These are phyloP conservation scores for Stephania cephalantha DNA, from an alignment of 164 flowering plant genomes.

Conservation along the genomic window DNA sequence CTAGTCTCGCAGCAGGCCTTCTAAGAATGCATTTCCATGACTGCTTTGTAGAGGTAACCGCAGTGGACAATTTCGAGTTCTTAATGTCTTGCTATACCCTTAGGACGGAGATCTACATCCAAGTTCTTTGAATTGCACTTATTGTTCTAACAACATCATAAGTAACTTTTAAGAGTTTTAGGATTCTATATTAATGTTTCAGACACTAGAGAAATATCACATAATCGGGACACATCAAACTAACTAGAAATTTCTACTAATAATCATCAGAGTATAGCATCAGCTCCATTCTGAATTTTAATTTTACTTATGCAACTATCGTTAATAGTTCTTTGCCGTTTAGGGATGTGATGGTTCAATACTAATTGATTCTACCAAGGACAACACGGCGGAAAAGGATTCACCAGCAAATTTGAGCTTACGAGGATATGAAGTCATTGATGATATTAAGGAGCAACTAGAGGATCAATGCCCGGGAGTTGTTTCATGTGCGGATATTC, in stretches of 20 bases:
- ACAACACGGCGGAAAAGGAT: slow-evolving; percentile 81
- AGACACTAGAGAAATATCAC: background rate
- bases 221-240: background rate
- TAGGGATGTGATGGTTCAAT: slow-evolving; percentile 93
- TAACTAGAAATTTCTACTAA: background rate
- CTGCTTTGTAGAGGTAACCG: slow-evolving; percentile 59
- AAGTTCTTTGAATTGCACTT: background rate
- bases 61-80: background rate
- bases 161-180: background rate
- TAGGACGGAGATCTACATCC: background rate
- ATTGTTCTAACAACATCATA: background rate
- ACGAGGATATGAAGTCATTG: slow-evolving; percentile 70
- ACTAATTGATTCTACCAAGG: slow-evolving; percentile 68
- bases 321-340: background rate
- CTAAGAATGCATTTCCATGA: slow-evolving; percentile 88
- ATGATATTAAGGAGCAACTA: slow-evolving; percentile 46
- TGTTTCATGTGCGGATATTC: slow-evolving; percentile 84
- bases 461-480: slow-evolving; percentile 76
- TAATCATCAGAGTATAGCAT: background rate
- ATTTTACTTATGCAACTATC: background rate
- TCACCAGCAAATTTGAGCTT: slow-evolving; percentile 82
- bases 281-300: background rate
- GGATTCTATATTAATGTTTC: background rate
- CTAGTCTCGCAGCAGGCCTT: slow-evolving; percentile 71
- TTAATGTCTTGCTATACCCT: background rate